Evolutionary conservation across 495 filamentous ascomycete genomes (phyloP).

Genomic region (Tetracladium marchalianum): DNA sequence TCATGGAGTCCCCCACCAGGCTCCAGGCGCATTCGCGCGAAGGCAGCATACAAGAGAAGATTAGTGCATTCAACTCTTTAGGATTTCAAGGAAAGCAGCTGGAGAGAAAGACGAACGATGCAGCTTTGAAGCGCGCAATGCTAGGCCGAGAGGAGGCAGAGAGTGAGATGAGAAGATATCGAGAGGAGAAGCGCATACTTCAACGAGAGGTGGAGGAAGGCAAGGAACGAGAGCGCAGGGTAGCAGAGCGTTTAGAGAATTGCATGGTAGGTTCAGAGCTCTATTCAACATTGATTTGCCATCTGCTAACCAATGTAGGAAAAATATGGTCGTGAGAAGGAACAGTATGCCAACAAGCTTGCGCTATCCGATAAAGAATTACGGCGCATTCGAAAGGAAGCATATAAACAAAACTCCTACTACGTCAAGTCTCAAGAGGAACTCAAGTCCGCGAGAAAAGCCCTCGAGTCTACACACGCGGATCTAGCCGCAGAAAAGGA

Average conservation of each 20-base stretch:
- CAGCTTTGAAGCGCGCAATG: constrained; percentile 70
- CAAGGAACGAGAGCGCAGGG: constrained; percentile 59
- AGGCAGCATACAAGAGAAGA: constrained; percentile 68
- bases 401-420: constrained; percentile 69
- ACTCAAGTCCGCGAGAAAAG: constrained; percentile 55
- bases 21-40: constrained; percentile 43
- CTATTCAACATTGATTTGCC: background rate
- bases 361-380: constrained; percentile 79
- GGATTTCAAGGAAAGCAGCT: constrained; percentile 50
- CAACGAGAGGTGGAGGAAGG: constrained; percentile 56
- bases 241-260: constrained; percentile 67
- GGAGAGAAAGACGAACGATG: constrained; percentile 51
- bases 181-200: constrained; percentile 44
- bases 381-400: constrained; percentile 69
- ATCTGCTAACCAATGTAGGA: constrained; percentile 38
- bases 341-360: constrained; percentile 63
- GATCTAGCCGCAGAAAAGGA: constrained; percentile 37
- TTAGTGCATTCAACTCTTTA: constrained; percentile 72
- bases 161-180: constrained; percentile 48
- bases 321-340: constrained; percentile 63
- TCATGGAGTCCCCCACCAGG: constrained; percentile 8
- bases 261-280: constrained; percentile 47
- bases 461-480: constrained; percentile 30
- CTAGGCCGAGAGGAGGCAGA: constrained; percentile 80
- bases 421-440: constrained; percentile 77